Conservation (phyloP, 2,329 filamentous ascomycete species). For the Exophiala spinifera region DNA sequence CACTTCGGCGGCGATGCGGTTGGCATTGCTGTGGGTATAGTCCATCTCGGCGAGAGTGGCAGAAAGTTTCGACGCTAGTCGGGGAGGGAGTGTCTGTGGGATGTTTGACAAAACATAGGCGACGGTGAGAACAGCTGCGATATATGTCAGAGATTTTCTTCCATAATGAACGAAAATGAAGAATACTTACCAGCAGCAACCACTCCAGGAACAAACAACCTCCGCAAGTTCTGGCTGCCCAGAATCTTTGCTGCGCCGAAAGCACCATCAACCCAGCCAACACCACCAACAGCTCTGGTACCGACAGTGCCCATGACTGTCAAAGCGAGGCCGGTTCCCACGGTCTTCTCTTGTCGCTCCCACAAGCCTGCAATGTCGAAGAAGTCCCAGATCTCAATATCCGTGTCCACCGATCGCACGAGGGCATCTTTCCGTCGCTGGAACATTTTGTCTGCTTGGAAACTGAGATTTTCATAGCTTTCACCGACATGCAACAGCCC, state of each 20-base stretch:
- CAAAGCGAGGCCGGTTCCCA: constrained; percentile 89
- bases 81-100: constrained; percentile 80
- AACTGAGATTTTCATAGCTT: constrained; percentile 79
- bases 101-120: constrained; percentile 84
- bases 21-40: constrained; percentile 86
- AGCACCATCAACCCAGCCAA: constrained; percentile 85
- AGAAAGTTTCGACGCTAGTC: constrained; percentile 80
- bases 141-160: constrained; percentile 35
- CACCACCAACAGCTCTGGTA: constrained; percentile 74
- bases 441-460: constrained; percentile 94
- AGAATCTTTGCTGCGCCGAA: constrained; percentile 76
- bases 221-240: constrained; percentile 75
- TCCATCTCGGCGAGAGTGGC: constrained; percentile 76
- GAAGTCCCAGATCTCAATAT: constrained; percentile 89
- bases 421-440: constrained; percentile 74
- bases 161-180: background rate
- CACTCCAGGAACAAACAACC: constrained; percentile 75
- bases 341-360: constrained; percentile 90
- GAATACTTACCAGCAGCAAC: constrained; percentile 68
- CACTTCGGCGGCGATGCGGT: constrained; percentile 78
- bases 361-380: constrained; percentile 80
- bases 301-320: constrained; percentile 86
- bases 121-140: constrained; percentile 66
- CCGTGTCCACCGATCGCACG: constrained; percentile 79
- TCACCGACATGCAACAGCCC: constrained; percentile 85